Percentiles rank a stretch among this genome's conserved stretches.
Evolutionary conservation across 257 asterid species (phyloP).

Genomic region (Solanum sitiens): DNA sequence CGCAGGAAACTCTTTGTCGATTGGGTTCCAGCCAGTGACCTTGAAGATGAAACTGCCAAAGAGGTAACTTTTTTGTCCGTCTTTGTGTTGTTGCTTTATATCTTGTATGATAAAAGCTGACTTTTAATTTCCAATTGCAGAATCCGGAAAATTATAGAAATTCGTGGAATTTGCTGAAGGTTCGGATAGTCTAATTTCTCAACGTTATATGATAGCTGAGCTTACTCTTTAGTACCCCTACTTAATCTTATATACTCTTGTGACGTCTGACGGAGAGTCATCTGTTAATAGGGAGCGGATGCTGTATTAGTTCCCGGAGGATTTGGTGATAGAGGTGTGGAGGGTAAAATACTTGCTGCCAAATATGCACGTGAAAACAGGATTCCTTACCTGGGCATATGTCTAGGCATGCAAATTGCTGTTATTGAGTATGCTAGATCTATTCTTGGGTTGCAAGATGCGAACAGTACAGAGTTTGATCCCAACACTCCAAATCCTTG

Average conservation of each 20-base stretch:
- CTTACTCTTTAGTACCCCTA: background rate
- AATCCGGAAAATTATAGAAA: slow-evolving; percentile 45
- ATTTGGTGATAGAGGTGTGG: slow-evolving; percentile 81
- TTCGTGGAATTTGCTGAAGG: slow-evolving; percentile 63
- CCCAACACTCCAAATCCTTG: slow-evolving; percentile 49
- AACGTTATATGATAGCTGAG: background rate
- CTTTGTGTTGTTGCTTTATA: slow-evolving; percentile 3
- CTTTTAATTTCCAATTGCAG: slow-evolving; percentile 24
- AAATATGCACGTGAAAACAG: slow-evolving; percentile 67
- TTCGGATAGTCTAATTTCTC: slow-evolving; percentile 10
- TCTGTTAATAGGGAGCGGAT: slow-evolving; percentile 49
- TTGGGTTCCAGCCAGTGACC: slow-evolving; percentile 84
- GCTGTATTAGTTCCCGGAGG: slow-evolving; percentile 78
- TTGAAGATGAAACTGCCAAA: slow-evolving; percentile 44
- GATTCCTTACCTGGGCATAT: slow-evolving; percentile 68
- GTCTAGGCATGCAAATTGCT: slow-evolving; percentile 74
- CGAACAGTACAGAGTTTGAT: slow-evolving; percentile 66
- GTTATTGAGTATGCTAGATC: slow-evolving; percentile 63
- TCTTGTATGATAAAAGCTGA: slow-evolving; percentile 14
- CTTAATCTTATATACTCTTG: background rate
- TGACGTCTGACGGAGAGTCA: slow-evolving; percentile 1
- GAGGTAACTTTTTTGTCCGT: slow-evolving; percentile 28
- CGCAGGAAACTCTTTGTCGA: slow-evolving; percentile 52
- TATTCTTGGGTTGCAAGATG: slow-evolving; percentile 52
- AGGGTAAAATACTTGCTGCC: slow-evolving; percentile 78